Base-by-base conservation (phyloP, 2,329 filamentous ascomycete species). In the Endothia cerciana region DNA sequence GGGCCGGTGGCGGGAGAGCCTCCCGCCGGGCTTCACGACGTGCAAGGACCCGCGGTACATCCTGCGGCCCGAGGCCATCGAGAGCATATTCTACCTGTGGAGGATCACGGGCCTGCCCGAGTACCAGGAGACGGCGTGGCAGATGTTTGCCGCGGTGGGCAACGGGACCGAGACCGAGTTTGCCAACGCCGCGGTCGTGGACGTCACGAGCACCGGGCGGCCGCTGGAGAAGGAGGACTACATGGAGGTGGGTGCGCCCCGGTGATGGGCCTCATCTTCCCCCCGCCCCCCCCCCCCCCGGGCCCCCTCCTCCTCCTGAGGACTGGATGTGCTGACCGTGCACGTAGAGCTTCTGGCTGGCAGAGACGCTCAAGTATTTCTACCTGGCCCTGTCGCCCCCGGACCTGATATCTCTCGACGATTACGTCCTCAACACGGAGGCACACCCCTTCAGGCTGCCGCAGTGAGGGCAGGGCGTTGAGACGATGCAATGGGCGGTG, bases 341-440 rank as follows among this genome's bases (percentile, higher is more conserved):
- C 19, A 93, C 94, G 90, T 90, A 97, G 80, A 94, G 91, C 73
- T 97, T 96, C 77, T 97, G 93, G 92, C 82, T 93, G 67, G 91
- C 91, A 3, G 93, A 97, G 82, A 97, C 93, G 47, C 81, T 97
- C 71, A 97, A 97, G 81, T 97, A 97, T 74, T 97, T 95, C 71
- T 97, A 93, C 75, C 77, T 97, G 67, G 82, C 97, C 58, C 97
- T 91, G 75, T 87, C 87, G 22, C 78, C 89, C 65, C 89, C 90
- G 0, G 81, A 83, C 62, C 77, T 89, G n/a, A 79, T 91, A 47
- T 90, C 85, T 72, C 77, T 91, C 63, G 89, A 91, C 74, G 87
- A 90, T 60, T 90, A 84, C 82, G 87, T 91, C 45, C 78, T 90
- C 67, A 88, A 88, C 73, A 88, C 86, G 0, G 86, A 88, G 76